phyloP scores from a whole-genome alignment of 2,329 filamentous ascomycete genomes.

The Nigrospora osmanthi region DNA sequence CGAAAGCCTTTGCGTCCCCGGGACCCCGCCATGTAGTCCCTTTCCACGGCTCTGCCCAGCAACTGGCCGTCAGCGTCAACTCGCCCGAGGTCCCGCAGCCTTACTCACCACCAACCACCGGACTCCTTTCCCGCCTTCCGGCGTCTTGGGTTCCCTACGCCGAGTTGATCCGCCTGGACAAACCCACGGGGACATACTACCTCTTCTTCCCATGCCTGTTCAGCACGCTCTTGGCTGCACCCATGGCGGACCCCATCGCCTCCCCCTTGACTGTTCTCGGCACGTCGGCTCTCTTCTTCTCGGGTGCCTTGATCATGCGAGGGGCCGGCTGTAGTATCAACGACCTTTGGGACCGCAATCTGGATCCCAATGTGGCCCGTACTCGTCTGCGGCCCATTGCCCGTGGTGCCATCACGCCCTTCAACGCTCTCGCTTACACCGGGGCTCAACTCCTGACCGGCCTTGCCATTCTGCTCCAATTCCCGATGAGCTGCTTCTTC shows the following conservation, averaged over 20 bases:
- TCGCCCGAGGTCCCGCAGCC: constrained; percentile 13
- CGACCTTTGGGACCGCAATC: constrained; percentile 82
- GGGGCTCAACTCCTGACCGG: constrained; percentile 67
- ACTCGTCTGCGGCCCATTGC: constrained; percentile 76
- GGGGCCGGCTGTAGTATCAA: constrained; percentile 86
- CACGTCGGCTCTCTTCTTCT: constrained; percentile 63
- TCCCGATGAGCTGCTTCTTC: constrained; percentile 65
- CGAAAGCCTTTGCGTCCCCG: too few species aligned
- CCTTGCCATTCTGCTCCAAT: constrained; percentile 66
- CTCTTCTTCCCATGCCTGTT: constrained; percentile 82
- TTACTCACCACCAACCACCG: constrained; percentile 66
- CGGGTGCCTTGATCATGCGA: constrained; percentile 76
- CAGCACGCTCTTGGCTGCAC: constrained; percentile 73
- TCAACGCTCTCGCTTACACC: constrained; percentile 66
- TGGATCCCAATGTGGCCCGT: constrained; percentile 72
- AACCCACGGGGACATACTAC: constrained; percentile 75
- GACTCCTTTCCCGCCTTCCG: constrained; percentile 64
- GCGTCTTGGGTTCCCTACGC: constrained; percentile 68
- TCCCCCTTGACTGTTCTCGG: constrained; percentile 53
- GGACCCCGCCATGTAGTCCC: constrained; percentile 3
- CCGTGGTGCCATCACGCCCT: constrained; percentile 65
- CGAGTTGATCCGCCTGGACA: constrained; percentile 74
- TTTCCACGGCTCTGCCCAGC: constrained; percentile 2
- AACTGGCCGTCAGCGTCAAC: constrained; percentile 9
- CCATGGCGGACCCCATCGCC: constrained; percentile 54